Conservation (phyloP, 495 filamentous ascomycete species). For the Lasiosphaeriaceae sp. region DNA sequence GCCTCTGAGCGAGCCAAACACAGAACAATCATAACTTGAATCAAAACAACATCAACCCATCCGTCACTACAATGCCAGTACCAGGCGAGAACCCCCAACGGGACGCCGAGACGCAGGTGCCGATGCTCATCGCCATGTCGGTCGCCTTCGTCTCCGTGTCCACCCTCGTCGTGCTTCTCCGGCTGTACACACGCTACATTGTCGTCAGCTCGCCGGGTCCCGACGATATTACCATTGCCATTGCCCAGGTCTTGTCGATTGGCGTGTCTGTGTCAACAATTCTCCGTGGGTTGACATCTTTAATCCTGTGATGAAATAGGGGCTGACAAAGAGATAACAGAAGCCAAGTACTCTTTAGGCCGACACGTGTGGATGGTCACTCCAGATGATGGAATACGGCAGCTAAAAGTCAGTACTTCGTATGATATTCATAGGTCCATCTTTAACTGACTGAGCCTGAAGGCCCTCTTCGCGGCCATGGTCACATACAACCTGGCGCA, state of each 20-base stretch:
- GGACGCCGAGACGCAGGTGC: constrained; percentile 14
- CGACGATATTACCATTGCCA: constrained; percentile 19
- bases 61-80: neutral
- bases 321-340: constrained; percentile 2
- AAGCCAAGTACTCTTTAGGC: constrained; percentile 16
- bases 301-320: neutral
- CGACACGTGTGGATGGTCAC: constrained; percentile 20
- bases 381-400: constrained; percentile 4
- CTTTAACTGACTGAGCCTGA: neutral
- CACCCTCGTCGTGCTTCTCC: constrained; percentile 11
- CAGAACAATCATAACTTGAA: no score
- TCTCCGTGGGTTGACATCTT: constrained; percentile 10
- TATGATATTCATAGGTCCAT: neutral
- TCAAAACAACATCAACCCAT: no score
- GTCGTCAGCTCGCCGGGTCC: constrained; percentile 14
- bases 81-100: neutral
- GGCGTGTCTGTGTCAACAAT: constrained; percentile 16
- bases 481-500: constrained; percentile 22
- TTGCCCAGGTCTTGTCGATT: constrained; percentile 18
- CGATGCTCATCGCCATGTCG: constrained; percentile 16
- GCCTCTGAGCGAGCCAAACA: no score
- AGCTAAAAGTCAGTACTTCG: constrained; percentile 16
- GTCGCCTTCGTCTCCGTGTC: constrained; percentile 13
- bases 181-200: constrained; percentile 19
- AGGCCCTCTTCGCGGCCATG: constrained; percentile 20